phyloP scores from a whole-genome alignment of 1,284 basidiomycete genomes.

The Rhodotorula mucilaginosa region DNA sequence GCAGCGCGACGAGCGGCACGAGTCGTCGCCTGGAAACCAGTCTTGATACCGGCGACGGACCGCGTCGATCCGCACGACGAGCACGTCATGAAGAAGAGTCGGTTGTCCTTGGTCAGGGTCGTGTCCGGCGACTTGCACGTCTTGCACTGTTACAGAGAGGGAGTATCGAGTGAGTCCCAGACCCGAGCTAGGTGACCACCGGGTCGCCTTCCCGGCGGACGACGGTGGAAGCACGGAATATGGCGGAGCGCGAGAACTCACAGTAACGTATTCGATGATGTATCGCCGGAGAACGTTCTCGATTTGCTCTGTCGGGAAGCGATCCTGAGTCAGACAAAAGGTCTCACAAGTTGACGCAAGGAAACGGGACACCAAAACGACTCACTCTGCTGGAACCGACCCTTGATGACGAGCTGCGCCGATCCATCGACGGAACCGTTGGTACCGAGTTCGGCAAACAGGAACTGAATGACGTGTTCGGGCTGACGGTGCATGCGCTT shows the following conservation, averaged over 20 bases:
- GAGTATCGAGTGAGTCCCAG: too few relatives aligned
- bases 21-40: slow-evolving; percentile 64
- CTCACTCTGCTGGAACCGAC: slow-evolving; percentile 85
- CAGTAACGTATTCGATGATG: slow-evolving; percentile 98
- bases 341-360: too few relatives aligned
- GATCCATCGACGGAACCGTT: slow-evolving; percentile 92
- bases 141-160: slow-evolving; percentile 62
- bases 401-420: slow-evolving; percentile 91
- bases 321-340: not conserved
- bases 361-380: not conserved
- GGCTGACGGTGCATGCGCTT: slow-evolving; percentile 97
- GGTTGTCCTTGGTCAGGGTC: slow-evolving; percentile 92
- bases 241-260: not conserved
- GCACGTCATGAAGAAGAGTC: slow-evolving; percentile 92
- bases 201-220: too few relatives aligned
- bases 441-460: slow-evolving; percentile 98
- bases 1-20: slow-evolving; percentile 23
- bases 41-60: slow-evolving; percentile 95
- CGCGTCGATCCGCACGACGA: slow-evolving; percentile 57
- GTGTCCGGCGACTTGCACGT: slow-evolving; percentile 99
- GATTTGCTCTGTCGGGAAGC: slow-evolving; percentile 61
- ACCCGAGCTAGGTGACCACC: too few relatives aligned
- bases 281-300: slow-evolving; percentile 96
- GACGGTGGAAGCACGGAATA: too few relatives aligned
- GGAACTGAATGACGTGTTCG: slow-evolving; percentile 97